These are phyloP conservation scores for Capronia epimyces DNA, from an alignment of 2,329 filamentous ascomycete genomes.

Conservation along the genomic window DNA sequence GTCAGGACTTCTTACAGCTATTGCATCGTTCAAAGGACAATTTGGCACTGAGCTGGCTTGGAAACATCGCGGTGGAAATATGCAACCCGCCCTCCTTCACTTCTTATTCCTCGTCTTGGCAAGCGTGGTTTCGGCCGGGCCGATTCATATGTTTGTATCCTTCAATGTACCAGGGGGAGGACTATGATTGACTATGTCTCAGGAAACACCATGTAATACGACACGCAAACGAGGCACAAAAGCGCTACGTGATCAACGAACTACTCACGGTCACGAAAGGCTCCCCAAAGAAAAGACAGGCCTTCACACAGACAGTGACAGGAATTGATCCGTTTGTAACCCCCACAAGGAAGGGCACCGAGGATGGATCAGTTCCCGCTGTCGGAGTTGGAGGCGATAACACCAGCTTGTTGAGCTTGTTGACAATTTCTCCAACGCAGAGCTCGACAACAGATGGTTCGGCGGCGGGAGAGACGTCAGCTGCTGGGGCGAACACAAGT, in stretches of 20 bases:
- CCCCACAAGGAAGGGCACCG: conserved; percentile 17
- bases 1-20: not conserved
- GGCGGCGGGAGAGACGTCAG: not conserved
- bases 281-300: conserved; percentile 7
- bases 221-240: conserved; percentile 8
- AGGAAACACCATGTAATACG: conserved; percentile 21
- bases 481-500: not conserved
- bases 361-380: conserved; percentile 27
- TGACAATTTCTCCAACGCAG: conserved; percentile 8
- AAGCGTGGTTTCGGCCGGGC: conserved; percentile 23
- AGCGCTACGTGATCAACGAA: conserved; percentile 17
- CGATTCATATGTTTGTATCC: conserved; percentile 20
- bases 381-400: conserved; percentile 24
- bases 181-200: conserved; percentile 5
- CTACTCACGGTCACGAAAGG: not conserved
- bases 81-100: conserved; percentile 8
- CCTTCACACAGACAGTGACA: conserved; percentile 8
- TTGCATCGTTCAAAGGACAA: not conserved
- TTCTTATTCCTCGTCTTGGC: conserved; percentile 12
- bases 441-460: conserved; percentile 2
- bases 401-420: conserved; percentile 20
- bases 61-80: not conserved
- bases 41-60: not conserved
- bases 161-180: not conserved
- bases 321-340: conserved; percentile 10